Conservation (phyloP, 1,139 yeast genomes). For the Pichia terricola region DNA sequence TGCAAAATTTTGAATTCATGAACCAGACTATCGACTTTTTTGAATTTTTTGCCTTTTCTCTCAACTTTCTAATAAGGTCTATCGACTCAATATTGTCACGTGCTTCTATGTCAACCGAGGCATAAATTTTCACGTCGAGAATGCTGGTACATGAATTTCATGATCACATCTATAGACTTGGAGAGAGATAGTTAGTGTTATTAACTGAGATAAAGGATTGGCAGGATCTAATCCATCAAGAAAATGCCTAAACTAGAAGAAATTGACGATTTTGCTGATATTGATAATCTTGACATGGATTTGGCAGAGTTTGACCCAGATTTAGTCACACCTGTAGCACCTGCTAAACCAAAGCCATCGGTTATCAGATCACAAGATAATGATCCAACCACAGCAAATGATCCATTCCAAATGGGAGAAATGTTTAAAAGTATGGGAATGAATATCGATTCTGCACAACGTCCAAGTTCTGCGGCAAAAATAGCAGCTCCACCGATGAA, state of each 20-base stretch:
- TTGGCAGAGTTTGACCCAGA: constrained; percentile 82
- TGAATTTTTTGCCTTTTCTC: too few species aligned
- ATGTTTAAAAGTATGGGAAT: constrained; percentile 18
- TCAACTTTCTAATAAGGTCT: too few species aligned
- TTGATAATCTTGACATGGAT: constrained; percentile 89
- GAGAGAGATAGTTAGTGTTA: too few species aligned
- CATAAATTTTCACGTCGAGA: too few species aligned
- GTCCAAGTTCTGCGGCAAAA: background rate
- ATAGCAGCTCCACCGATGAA: constrained; percentile 5
- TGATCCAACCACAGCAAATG: constrained; percentile 29
- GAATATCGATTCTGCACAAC: constrained; percentile 4
- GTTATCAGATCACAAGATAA: constrained; percentile 59
- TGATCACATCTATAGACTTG: too few species aligned
- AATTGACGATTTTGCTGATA: constrained; percentile 70
- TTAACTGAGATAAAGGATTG: too few species aligned
- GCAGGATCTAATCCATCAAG: background rate
- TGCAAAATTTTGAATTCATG: too few species aligned
- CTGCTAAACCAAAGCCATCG: constrained; percentile 47
- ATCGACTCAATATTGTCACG: too few species aligned
- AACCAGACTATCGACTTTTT: too few species aligned
- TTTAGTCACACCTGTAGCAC: constrained; percentile 60
- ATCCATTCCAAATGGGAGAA: constrained; percentile 17
- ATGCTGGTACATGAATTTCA: too few species aligned
- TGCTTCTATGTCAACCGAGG: too few species aligned
- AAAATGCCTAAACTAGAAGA: constrained; percentile 73